phyloP scores from a whole-genome alignment of 768 basidiomycete genomes.

The Pleurotus pulmonarius region DNA sequence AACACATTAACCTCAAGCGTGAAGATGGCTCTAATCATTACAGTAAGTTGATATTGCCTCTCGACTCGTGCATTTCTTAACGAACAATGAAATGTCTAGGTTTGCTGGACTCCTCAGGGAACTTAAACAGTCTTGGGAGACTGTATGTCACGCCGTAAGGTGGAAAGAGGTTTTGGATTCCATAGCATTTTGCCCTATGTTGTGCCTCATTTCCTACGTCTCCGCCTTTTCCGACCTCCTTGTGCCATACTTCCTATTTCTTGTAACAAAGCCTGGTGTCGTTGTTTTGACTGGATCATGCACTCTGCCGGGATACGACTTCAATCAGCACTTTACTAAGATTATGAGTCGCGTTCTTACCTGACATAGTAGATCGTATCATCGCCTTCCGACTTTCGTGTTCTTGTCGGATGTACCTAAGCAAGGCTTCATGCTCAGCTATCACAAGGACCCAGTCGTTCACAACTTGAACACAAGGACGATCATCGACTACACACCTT shows the following conservation, averaged over 20 bases:
- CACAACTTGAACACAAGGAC: too few relatives aligned
- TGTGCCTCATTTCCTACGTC: neutral
- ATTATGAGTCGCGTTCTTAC: neutral
- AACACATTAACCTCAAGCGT: conserved; percentile 10
- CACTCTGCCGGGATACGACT: neutral
- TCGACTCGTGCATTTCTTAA: too few relatives aligned
- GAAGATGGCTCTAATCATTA: conserved; percentile 17
- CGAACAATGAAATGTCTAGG: conserved; percentile 3
- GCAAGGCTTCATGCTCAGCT: neutral
- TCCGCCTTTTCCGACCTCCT: too few relatives aligned
- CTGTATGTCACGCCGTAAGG: conserved; percentile 13
- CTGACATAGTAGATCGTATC: neutral
- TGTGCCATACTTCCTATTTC: neutral
- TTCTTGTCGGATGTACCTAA: neutral
- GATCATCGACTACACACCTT: too few relatives aligned
- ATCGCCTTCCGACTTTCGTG: neutral
- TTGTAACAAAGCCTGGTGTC: neutral
- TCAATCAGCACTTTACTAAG: too few relatives aligned
- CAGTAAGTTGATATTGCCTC: conserved; percentile 11
- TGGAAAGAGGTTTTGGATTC: neutral
- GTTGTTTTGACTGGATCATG: neutral
- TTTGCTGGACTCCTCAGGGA: conserved; percentile 17
- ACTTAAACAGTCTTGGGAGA: conserved; percentile 16
- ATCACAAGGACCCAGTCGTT: neutral
- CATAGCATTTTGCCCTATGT: neutral